Percentiles rank a stretch among this genome's conserved stretches.
Conservation (phyloP, 768 basidiomycete genomes). For the Mycena filopes region DNA sequence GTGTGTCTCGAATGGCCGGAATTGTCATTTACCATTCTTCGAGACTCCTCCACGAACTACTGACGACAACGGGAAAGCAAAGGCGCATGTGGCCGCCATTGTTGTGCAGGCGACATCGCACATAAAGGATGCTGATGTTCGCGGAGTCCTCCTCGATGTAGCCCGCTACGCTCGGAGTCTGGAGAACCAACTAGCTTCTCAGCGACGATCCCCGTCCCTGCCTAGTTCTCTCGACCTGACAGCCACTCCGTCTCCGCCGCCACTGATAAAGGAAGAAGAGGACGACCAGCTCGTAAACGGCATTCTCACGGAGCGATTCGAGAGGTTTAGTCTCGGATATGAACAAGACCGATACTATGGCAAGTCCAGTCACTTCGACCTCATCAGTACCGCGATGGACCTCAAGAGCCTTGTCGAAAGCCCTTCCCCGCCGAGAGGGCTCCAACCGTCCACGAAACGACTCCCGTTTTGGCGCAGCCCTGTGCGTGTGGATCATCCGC, state of each 20-base stretch:
- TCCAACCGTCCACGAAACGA: constrained; percentile 18
- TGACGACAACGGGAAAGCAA: background rate
- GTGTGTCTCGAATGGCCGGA: too few species aligned
- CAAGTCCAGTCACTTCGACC: constrained; percentile 44
- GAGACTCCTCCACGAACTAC: background rate
- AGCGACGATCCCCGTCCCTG: constrained; percentile 7
- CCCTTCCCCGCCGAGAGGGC: background rate
- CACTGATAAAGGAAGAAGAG: constrained; percentile 16
- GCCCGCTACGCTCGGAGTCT: constrained; percentile 29
- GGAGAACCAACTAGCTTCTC: constrained; percentile 13
- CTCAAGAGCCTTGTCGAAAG: constrained; percentile 50
- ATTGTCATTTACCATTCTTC: background rate
- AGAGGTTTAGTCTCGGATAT: constrained; percentile 28
- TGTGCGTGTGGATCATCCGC: constrained; percentile 19
- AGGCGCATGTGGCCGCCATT: constrained; percentile 30
- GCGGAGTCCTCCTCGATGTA: constrained; percentile 25
- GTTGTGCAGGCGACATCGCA: constrained; percentile 24
- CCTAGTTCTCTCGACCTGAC: background rate
- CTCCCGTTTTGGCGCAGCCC: constrained; percentile 37
- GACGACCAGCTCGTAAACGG: constrained; percentile 12
- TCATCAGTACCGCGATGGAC: constrained; percentile 48
- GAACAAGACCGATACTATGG: constrained; percentile 41
- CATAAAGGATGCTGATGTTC: constrained; percentile 25
- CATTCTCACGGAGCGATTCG: constrained; percentile 30
- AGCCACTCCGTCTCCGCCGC: background rate